A percentile compares a stretch with the other conserved stretches of the same genome.
phyloP scores from a whole-genome alignment of 1,284 basidiomycete genomes.

The Moesziomyces aphidis region DNA sequence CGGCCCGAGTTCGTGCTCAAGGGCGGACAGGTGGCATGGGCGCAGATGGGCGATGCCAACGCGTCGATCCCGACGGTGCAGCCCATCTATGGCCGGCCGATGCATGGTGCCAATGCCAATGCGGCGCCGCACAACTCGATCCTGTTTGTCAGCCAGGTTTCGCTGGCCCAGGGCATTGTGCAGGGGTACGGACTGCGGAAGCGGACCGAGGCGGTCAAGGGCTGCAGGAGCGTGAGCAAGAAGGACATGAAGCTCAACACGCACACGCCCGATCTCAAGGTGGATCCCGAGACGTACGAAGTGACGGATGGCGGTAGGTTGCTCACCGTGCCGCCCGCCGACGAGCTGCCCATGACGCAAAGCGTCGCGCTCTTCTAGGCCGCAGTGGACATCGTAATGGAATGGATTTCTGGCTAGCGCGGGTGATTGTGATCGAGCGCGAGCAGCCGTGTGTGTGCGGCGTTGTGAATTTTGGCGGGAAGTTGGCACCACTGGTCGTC shows the following conservation, averaged over 20 bases:
- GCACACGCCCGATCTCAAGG: slow-evolving; percentile 81
- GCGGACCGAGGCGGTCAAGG: slow-evolving; percentile 79
- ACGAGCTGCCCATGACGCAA: slow-evolving; percentile 56
- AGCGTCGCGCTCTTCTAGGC: slow-evolving; percentile 28
- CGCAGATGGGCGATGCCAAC: slow-evolving; percentile 92
- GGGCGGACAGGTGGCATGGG: slow-evolving; percentile 91
- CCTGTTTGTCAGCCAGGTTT: slow-evolving; percentile 75
- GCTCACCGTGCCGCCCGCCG: slow-evolving; percentile 57
- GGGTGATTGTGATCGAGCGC: slow-evolving; percentile 5
- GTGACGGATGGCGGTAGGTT: slow-evolving; percentile 55
- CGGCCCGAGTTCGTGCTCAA: slow-evolving; percentile 94
- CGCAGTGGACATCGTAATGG: not conserved
- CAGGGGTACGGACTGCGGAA: slow-evolving; percentile 81
- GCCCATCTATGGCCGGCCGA: slow-evolving; percentile 83
- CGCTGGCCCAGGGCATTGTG: slow-evolving; percentile 71
- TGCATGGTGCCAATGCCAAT: slow-evolving; percentile 84
- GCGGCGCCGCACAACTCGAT: slow-evolving; percentile 85
- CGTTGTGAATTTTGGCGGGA: slow-evolving; percentile 14
- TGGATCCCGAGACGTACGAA: slow-evolving; percentile 86
- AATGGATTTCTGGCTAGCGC: not conserved
- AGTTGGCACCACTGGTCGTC: slow-evolving; percentile 17
- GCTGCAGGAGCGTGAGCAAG: slow-evolving; percentile 82
- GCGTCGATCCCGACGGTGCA: slow-evolving; percentile 88
- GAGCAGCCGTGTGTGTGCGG: slow-evolving; percentile 8
- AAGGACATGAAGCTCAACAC: slow-evolving; percentile 94